A percentile compares a stretch with the other conserved stretches of the same genome.
phyloP scores from a whole-genome alignment of 1,284 basidiomycete genomes.

The Kwoniella shivajii region DNA sequence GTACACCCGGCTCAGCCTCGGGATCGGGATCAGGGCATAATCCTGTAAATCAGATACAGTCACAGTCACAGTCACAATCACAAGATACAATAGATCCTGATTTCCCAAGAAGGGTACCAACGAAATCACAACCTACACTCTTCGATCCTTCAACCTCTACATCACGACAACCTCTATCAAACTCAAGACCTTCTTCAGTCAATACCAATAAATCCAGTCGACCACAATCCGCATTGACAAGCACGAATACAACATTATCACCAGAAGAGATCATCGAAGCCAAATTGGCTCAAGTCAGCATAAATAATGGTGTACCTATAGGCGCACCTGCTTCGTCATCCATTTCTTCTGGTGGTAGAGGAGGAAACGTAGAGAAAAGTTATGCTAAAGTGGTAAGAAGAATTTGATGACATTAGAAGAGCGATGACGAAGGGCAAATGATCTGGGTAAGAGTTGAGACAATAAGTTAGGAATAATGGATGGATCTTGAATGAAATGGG shows the following conservation, averaged over 20 bases:
- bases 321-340: constrained; percentile 19
- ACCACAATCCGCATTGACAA: background rate
- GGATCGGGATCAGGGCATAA: background rate
- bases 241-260: constrained; percentile 7
- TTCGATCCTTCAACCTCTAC: constrained; percentile 38
- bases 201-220: constrained; percentile 7
- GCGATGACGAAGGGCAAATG: no score
- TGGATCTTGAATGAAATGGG: no score
- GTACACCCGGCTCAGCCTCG: background rate
- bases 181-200: constrained; percentile 11
- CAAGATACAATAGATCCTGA: constrained; percentile 33
- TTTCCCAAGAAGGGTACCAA: constrained; percentile 39
- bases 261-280: constrained; percentile 47
- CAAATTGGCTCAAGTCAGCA: constrained; percentile 36
- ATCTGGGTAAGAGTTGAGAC: no score
- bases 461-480: no score
- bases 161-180: background rate
- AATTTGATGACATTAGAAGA: no score
- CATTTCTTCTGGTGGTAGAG: no score
- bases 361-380: constrained; percentile 22
- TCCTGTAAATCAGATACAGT: no score
- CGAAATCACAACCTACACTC: constrained; percentile 26
- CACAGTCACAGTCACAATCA: no score
- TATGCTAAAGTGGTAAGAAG: constrained; percentile 51
- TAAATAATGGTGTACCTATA: constrained; percentile 38